phyloP scores from a whole-genome alignment of 2,329 filamentous ascomycete species.

The Talaromyces piceae region DNA sequence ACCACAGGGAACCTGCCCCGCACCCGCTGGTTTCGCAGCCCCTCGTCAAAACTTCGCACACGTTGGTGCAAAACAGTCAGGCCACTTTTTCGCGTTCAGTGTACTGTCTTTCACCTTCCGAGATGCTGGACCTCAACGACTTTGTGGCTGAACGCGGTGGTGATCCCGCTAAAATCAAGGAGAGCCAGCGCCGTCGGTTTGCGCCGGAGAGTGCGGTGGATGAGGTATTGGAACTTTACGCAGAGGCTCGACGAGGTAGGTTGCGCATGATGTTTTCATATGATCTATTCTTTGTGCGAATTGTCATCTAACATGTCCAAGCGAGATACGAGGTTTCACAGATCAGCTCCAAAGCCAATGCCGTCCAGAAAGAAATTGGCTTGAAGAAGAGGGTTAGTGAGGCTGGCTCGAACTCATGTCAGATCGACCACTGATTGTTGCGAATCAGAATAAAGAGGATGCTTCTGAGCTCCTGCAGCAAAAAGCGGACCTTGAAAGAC shows the following conservation, averaged over 20 bases:
- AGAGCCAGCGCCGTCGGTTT: slow-evolving; percentile 77
- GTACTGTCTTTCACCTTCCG: slow-evolving; percentile 14
- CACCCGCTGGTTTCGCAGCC: neutral
- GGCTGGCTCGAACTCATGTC: neutral
- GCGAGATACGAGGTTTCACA: slow-evolving; percentile 72
- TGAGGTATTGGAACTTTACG: slow-evolving; percentile 78
- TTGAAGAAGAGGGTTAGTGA: slow-evolving; percentile 71
- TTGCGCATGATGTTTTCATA: too few relatives aligned
- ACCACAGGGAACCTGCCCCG: neutral
- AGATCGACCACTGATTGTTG: neutral
- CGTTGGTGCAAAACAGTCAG: too few relatives aligned
- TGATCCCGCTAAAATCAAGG: slow-evolving; percentile 82
- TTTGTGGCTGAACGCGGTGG: slow-evolving; percentile 83
- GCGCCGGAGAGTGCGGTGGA: slow-evolving; percentile 80
- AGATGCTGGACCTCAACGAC: slow-evolving; percentile 69
- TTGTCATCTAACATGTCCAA: slow-evolving; percentile 37
- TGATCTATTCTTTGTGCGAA: too few relatives aligned
- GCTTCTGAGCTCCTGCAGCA: slow-evolving; percentile 70
- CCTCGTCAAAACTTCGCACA: neutral
- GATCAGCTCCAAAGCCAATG: slow-evolving; percentile 78
- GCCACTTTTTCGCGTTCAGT: neutral
- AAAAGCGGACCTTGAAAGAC: slow-evolving; percentile 69
- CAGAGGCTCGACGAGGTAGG: slow-evolving; percentile 70
- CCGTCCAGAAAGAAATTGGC: slow-evolving; percentile 81
- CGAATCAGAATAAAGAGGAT: slow-evolving; percentile 69